Evolutionary conservation across 2,329 filamentous ascomycete species (phyloP), one percentile per base, ranked within the genome.

Genomic region (Trichoderma gracile): DNA sequence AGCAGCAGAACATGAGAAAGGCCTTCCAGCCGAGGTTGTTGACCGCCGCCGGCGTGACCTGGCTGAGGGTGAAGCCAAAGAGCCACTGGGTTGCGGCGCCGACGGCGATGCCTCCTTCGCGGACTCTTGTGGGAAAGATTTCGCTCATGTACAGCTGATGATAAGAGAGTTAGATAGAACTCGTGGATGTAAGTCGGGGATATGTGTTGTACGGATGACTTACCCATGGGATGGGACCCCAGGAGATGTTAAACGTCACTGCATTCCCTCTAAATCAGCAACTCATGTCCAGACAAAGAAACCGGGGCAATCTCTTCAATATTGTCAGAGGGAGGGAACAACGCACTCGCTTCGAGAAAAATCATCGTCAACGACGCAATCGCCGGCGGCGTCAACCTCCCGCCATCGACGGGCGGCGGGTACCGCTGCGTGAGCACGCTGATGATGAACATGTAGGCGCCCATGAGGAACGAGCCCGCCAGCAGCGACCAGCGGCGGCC

Each of bases 371-470:
- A 76, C 19, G 81, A 78, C 0, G 80, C 80, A 50, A 82, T 79
- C 12, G 80, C 78, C 0, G 79, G 75, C 1, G 78, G 72, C 0
- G 74, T 75, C 19, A 76, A 63, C 3, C 71, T 69, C 15, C 70
- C 71, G 5, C 65, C 69, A 3, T 70, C 68, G 10, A 73, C 70
- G 1, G 78, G 77, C 2, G 80, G 81, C 2, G 80, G 81, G 67
- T 80, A 76, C 1, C 75, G 80, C 25, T 77, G 76, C 17, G 81
- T 76, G n/a, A 84, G 75, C n/a, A 77, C 74, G 14, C 79, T 78
- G 45, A 84, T 79, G 57, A 83, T 81, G 57, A 84, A 78, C 81
- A 84, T 83, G 70, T 81, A 83, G 0, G 73, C 72, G 38, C 79
- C 81, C 82, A 84, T 84, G 45, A 80, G 76, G 50, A 78, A 76